phyloP scores from a whole-genome alignment of 78 protist genomes.

The Thecamonas trahens region DNA sequence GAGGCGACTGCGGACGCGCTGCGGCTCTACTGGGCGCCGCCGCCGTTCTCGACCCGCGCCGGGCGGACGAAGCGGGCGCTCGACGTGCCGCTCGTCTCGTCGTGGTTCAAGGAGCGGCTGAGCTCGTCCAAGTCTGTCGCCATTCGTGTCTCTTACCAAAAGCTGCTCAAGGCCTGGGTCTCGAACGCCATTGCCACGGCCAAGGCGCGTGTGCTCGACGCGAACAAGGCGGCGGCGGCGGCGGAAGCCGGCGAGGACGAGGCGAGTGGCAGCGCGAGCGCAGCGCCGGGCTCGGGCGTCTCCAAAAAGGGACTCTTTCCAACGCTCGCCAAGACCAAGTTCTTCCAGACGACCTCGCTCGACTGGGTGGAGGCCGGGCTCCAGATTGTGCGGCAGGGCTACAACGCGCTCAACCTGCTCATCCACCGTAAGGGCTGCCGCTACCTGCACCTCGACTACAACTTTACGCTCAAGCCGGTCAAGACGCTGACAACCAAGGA shows the following conservation, averaged over 20 bases:
- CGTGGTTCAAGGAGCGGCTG: constrained; percentile 87
- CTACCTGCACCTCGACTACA: constrained; percentile 99
- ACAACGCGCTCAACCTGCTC: constrained; percentile 98
- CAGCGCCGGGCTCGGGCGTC: no score
- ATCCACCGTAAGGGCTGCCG: constrained; percentile 96
- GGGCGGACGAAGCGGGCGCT: constrained; percentile 87
- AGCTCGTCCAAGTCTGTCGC: constrained; percentile 26
- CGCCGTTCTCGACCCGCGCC: constrained; percentile 88
- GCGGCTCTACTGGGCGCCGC: constrained; percentile 86
- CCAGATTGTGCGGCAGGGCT: constrained; percentile 99
- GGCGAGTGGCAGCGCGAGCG: no score
- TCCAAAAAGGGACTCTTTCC: constrained; percentile 81
- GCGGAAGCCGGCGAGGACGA: no score
- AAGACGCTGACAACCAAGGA: constrained; percentile 99
- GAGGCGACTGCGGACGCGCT: neutral
- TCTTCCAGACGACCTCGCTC: constrained; percentile 92
- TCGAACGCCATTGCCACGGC: constrained; percentile 77
- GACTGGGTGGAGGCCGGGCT: constrained; percentile 99
- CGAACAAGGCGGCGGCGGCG: no score
- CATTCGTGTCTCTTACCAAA: constrained; percentile 96
- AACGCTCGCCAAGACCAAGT: no score
- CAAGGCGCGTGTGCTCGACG: no score
- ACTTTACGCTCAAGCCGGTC: constrained; percentile 98
- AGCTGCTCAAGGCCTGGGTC: constrained; percentile 94
- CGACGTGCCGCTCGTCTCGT: constrained; percentile 94